phyloP scores from a whole-genome alignment of 306 rosid species.

The Fragaria iinumae region DNA sequence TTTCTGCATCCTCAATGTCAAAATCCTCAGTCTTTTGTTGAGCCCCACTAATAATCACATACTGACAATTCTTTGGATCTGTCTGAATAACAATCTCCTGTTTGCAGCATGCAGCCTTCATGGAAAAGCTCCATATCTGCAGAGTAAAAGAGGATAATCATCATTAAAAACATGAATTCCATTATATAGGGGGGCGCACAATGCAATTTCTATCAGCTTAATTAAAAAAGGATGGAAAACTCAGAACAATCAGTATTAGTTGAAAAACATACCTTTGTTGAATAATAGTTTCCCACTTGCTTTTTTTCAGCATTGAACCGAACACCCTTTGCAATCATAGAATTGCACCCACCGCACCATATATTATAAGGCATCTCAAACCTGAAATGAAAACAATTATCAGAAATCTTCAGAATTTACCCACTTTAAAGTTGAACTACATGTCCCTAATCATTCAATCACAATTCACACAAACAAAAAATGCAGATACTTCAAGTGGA shows the following conservation, averaged over 20 bases:
- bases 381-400: slow-evolving; percentile 38
- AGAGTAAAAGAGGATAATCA: slow-evolving; percentile 16
- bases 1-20: slow-evolving; percentile 88
- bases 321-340: slow-evolving; percentile 98
- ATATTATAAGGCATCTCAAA: slow-evolving; percentile 94
- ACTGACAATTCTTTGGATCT: slow-evolving; percentile 83
- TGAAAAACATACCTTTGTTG: slow-evolving; percentile 63
- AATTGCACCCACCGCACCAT: slow-evolving; percentile 98
- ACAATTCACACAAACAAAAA: background rate
- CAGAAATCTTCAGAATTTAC: background rate
- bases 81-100: slow-evolving; percentile 89
- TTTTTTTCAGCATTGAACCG: slow-evolving; percentile 95
- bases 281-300: slow-evolving; percentile 92
- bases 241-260: background rate
- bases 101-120: slow-evolving; percentile 88
- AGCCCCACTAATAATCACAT: slow-evolving; percentile 80
- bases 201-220: background rate
- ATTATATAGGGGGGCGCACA: background rate
- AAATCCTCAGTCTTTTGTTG: slow-evolving; percentile 65
- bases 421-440: background rate
- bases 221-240: background rate
- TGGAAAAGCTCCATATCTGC: slow-evolving; percentile 94
- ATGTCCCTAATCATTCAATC: background rate
- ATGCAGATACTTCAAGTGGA: background rate
- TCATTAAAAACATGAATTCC: background rate